Conservation (phyloP, 2,329 filamentous ascomycete species). For the Capronia coronata region DNA sequence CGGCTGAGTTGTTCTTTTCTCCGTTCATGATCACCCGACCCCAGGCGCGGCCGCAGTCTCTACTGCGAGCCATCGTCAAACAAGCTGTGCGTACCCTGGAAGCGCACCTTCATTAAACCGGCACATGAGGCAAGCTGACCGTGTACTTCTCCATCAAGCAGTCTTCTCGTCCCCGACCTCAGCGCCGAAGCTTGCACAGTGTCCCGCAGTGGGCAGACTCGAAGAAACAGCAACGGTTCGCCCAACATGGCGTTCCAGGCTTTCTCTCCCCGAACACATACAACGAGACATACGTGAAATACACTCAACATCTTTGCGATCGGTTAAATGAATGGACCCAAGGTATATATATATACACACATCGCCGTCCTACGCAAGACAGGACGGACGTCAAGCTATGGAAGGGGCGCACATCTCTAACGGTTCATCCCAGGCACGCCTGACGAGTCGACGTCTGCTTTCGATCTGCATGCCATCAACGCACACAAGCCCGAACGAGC, state of each 20-base stretch:
- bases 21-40: slow-evolving; percentile 25
- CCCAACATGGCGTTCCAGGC: slow-evolving; percentile 55
- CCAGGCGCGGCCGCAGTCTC: slow-evolving; percentile 24
- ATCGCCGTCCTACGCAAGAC: slow-evolving; percentile 1
- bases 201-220: slow-evolving; percentile 16
- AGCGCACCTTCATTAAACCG: not conserved
- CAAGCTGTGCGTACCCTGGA: slow-evolving; percentile 8
- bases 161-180: slow-evolving; percentile 23
- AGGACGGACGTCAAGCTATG: not conserved
- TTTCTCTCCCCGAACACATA: slow-evolving; percentile 66
- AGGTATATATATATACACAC: slow-evolving; percentile 49
- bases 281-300: slow-evolving; percentile 71
- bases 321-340: slow-evolving; percentile 68
- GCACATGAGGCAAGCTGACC: not conserved
- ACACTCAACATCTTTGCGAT: slow-evolving; percentile 67
- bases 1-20: slow-evolving; percentile 6
- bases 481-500: slow-evolving; percentile 74
- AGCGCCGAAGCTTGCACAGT: slow-evolving; percentile 22
- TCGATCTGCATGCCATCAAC: slow-evolving; percentile 65
- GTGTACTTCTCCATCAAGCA: not conserved
- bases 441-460: slow-evolving; percentile 35
- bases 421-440: slow-evolving; percentile 16
- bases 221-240: slow-evolving; percentile 24
- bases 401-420: not conserved
- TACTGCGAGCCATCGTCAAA: slow-evolving; percentile 23